Percentiles rank a stretch among this genome's conserved stretches.
Conservation (phyloP, 306 rosid genomes). For the Carpinus fangiana region DNA sequence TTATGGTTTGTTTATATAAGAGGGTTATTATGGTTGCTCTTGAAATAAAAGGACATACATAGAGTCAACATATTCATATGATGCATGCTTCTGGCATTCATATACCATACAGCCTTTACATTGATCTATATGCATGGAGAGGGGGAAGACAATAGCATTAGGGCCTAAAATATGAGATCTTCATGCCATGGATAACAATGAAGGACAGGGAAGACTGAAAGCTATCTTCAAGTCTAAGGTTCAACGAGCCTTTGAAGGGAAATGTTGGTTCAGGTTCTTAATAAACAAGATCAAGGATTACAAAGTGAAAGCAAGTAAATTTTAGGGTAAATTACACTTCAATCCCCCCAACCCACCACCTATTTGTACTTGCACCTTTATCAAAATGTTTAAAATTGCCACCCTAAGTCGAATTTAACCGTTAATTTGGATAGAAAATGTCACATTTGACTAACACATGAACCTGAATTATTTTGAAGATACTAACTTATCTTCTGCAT, state of each 20-base stretch:
- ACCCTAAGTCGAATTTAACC: too few relatives aligned
- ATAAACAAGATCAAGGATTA: background rate
- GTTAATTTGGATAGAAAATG: too few relatives aligned
- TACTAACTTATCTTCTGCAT: too few relatives aligned
- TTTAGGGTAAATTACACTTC: too few relatives aligned
- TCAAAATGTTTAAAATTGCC: too few relatives aligned
- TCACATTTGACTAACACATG: too few relatives aligned
- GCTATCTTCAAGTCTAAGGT: too few relatives aligned
- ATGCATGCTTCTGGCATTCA: background rate
- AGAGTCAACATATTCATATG: background rate
- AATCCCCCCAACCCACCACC: too few relatives aligned
- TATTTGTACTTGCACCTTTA: too few relatives aligned
- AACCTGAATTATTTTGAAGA: too few relatives aligned
- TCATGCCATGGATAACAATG: background rate
- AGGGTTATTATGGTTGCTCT: background rate
- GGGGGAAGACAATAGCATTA: background rate
- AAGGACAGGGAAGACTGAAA: background rate
- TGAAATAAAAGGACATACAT: background rate
- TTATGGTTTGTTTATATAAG: background rate
- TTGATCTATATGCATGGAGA: background rate
- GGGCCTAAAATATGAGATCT: background rate
- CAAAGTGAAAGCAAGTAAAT: background rate
- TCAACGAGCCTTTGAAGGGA: too few relatives aligned
- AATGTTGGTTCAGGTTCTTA: background rate
- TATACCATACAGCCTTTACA: background rate